These are phyloP conservation scores for Pogostemon cablin DNA, from an alignment of 257 asterid genomes.

Conservation along the genomic window DNA sequence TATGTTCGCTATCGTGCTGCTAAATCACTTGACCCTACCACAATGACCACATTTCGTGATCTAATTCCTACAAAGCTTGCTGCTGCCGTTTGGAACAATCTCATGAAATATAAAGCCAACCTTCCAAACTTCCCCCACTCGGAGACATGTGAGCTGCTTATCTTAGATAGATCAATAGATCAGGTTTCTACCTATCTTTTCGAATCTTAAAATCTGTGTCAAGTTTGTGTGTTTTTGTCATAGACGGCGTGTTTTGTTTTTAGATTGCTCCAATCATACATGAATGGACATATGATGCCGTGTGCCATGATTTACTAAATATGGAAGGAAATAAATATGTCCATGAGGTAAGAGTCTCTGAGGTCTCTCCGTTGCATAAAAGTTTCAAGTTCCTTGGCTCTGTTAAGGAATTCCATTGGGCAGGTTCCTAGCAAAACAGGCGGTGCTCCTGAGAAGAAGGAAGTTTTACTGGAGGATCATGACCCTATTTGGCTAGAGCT, in stretches of 20 bases:
- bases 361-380: slow-evolving; percentile 30
- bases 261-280: slow-evolving; percentile 98
- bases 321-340: slow-evolving; percentile 98
- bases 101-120: slow-evolving; percentile 79
- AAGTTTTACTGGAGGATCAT: slow-evolving; percentile 98
- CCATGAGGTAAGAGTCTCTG: slow-evolving; percentile 68
- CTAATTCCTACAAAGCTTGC: slow-evolving; percentile 97
- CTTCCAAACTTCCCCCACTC: slow-evolving; percentile 83
- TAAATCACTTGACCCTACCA: slow-evolving; percentile 87
- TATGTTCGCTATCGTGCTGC: slow-evolving; percentile 90
- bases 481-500: slow-evolving; percentile 99
- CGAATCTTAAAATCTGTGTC: slow-evolving; percentile 8
- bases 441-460: slow-evolving; percentile 87
- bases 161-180: slow-evolving; percentile 93
- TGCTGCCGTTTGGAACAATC: slow-evolving; percentile 92
- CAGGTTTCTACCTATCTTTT: slow-evolving; percentile 58
- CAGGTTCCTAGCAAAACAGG: slow-evolving; percentile 88
- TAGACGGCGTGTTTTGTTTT: slow-evolving; percentile 25
- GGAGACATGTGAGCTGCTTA: slow-evolving; percentile 97
- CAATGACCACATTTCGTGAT: slow-evolving; percentile 95
- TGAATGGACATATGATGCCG: slow-evolving; percentile 99
- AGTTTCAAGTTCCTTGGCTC: slow-evolving; percentile 26
- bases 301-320: slow-evolving; percentile 93
- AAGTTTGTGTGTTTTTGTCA: slow-evolving; percentile 7
- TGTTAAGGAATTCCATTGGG: slow-evolving; percentile 32